Evolutionary conservation across 768 basidiomycete genomes (phyloP).

Genomic region (Leucogyrophana mollusca): DNA sequence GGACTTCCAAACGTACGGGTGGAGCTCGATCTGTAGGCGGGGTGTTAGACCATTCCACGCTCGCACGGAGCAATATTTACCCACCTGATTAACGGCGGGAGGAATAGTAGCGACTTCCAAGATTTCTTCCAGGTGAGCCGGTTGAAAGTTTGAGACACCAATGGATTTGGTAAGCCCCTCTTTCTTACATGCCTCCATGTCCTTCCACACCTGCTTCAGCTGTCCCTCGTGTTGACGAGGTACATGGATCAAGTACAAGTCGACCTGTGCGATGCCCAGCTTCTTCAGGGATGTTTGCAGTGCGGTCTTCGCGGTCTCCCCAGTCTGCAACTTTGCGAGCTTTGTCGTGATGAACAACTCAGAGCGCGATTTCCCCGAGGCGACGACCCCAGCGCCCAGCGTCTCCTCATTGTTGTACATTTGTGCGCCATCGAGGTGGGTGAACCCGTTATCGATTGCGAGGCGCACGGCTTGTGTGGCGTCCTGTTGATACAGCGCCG

Average conservation of each 20-base stretch:
- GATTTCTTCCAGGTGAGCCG: conserved; percentile 36
- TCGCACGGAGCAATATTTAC: background rate
- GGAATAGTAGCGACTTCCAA: conserved; percentile 35
- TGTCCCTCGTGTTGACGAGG: conserved; percentile 16
- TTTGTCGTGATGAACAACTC: conserved; percentile 47
- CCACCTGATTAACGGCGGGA: conserved; percentile 48
- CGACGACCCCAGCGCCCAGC: conserved; percentile 30
- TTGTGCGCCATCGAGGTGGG: conserved; percentile 40
- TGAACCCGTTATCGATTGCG: conserved; percentile 35
- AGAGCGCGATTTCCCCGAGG: conserved; percentile 33
- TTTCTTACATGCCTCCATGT: conserved; percentile 39
- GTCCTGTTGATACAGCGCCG: conserved; percentile 29
- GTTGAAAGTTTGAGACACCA: conserved; percentile 48
- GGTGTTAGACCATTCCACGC: background rate
- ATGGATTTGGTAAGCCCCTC: conserved; percentile 37
- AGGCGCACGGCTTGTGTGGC: conserved; percentile 20
- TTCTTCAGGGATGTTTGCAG: conserved; percentile 40
- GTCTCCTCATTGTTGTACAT: conserved; percentile 37
- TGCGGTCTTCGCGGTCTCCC: conserved; percentile 34
- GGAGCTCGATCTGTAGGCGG: conserved; percentile 33
- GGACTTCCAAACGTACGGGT: conserved; percentile 37
- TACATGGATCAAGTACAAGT: conserved; percentile 47
- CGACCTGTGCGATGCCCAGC: conserved; percentile 38
- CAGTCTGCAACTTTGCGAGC: conserved; percentile 25
- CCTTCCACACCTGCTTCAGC: conserved; percentile 41